A percentile compares a stretch with the other conserved stretches of the same genome.
Evolutionary conservation across 257 asterid genomes (phyloP).

Genomic region (Solanum phureja): DNA sequence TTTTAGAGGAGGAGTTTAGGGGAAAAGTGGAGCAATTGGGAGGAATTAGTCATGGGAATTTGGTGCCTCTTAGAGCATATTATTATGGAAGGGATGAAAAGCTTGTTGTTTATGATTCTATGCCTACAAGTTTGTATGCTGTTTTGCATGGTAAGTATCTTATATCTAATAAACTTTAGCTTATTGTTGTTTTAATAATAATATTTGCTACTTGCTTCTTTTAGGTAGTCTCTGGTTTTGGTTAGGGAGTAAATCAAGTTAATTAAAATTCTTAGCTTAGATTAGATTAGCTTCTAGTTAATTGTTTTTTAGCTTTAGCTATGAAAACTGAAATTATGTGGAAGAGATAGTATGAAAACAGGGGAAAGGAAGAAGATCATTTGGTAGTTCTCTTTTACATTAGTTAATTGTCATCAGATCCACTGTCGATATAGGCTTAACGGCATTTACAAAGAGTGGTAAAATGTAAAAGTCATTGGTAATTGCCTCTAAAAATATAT

Average conservation of each 20-base stretch:
- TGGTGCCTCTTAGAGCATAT: conserved; percentile 45
- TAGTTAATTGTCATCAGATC: too few species aligned
- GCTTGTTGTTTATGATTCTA: conserved; percentile 40
- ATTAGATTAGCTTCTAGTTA: background rate
- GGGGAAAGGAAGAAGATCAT: background rate
- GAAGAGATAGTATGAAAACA: background rate
- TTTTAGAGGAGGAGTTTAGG: conserved; percentile 31
- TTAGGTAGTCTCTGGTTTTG: background rate
- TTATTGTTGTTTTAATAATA: background rate
- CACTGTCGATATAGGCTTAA: too few species aligned
- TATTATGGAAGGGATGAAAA: conserved; percentile 55
- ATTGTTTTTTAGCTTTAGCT: background rate
- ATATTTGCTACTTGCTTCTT: background rate
- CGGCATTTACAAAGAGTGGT: rapidly evolving
- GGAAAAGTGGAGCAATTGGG: conserved; percentile 36
- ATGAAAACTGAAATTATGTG: background rate
- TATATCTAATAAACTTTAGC: background rate
- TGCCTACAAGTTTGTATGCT: conserved; percentile 27
- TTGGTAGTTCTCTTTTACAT: too few species aligned
- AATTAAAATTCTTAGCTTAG: background rate
- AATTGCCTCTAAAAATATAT: too few species aligned
- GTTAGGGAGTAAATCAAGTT: background rate
- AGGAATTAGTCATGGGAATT: conserved; percentile 30
- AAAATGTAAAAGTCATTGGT: too few species aligned
- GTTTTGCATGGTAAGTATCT: conserved; percentile 37